A percentile compares a stretch with the other conserved stretches of the same genome.
These are phyloP conservation scores for Ramularia endophylla DNA, from an alignment of 2,329 filamentous ascomycete genomes.

Conservation along the genomic window DNA sequence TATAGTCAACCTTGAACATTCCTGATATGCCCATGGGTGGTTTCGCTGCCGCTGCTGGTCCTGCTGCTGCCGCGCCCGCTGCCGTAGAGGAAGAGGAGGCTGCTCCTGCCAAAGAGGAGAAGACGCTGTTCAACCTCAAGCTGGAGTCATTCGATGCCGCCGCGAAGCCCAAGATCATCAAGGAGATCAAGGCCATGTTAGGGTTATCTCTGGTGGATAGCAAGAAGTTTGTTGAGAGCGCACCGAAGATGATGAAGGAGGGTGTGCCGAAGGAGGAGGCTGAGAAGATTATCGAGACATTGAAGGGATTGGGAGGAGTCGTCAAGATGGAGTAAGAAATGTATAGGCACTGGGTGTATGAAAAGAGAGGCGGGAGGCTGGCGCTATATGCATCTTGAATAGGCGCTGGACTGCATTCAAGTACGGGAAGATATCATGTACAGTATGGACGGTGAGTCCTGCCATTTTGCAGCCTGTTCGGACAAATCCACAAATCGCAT, in stretches of 20 bases:
- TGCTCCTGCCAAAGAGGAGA: conserved; percentile 79
- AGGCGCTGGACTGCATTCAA: too few relatives aligned
- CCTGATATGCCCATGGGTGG: conserved; percentile 94
- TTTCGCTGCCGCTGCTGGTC: conserved; percentile 65
- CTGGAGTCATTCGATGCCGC: conserved; percentile 80
- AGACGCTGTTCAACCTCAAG: conserved; percentile 97
- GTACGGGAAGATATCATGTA: too few relatives aligned
- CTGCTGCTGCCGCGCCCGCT: conserved; percentile 57
- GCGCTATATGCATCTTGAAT: too few relatives aligned
- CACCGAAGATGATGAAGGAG: conserved; percentile 98
- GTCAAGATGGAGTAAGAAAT: conserved; percentile 74
- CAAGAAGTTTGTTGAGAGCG: conserved; percentile 99
- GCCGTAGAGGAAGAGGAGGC: conserved; percentile 73
- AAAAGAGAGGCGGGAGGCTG: too few relatives aligned
- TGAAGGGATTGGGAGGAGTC: conserved; percentile 89
- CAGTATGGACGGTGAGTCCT: too few relatives aligned
- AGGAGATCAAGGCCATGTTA: conserved; percentile 96
- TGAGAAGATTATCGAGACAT: conserved; percentile 92
- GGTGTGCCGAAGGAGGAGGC: conserved; percentile 97
- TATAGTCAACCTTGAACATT: conserved; percentile 86
- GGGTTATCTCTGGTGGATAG: conserved; percentile 95
- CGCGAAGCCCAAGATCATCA: conserved; percentile 98
- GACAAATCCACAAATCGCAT: too few relatives aligned
- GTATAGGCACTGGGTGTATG: neutral
- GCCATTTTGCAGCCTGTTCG: too few relatives aligned